Percentiles rank a stretch among this genome's conserved stretches.
Conservation (phyloP, 2,329 filamentous ascomycete genomes). For the Penicillium sp. region DNA sequence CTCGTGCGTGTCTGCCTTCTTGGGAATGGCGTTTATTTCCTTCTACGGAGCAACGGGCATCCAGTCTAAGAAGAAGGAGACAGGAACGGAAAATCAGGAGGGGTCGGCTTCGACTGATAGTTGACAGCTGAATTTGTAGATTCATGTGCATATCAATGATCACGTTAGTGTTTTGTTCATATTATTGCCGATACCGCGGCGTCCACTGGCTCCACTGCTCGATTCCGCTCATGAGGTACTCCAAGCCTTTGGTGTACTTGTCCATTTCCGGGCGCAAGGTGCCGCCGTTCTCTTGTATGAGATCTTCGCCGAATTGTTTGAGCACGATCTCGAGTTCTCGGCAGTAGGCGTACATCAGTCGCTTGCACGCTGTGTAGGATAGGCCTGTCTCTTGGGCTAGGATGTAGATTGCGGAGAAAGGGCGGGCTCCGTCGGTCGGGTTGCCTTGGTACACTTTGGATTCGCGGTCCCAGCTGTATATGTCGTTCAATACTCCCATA, state of each 20-base stretch:
- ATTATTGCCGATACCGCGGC: slow-evolving; percentile 11
- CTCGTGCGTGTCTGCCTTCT: slow-evolving; percentile 64
- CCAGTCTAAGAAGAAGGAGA: slow-evolving; percentile 4
- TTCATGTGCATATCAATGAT: neutral
- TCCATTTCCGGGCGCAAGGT: slow-evolving; percentile 8
- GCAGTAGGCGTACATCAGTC: slow-evolving; percentile 18
- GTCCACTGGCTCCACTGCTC: slow-evolving; percentile 22
- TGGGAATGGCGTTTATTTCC: slow-evolving; percentile 65
- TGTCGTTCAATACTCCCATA: slow-evolving; percentile 18
- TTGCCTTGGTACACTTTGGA: slow-evolving; percentile 14
- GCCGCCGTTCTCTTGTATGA: neutral
- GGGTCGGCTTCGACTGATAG: neutral
- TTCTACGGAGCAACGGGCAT: slow-evolving; percentile 54
- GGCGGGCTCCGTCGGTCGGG: slow-evolving; percentile 12
- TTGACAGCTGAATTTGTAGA: neutral
- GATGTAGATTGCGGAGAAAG: slow-evolving; percentile 18
- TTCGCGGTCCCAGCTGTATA: slow-evolving; percentile 22
- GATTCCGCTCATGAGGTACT: slow-evolving; percentile 20
- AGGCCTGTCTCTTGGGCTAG: slow-evolving; percentile 17
- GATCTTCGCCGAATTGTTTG: slow-evolving; percentile 2
- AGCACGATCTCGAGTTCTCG: slow-evolving; percentile 18
- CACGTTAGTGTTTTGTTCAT: neutral
- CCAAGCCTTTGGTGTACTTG: slow-evolving; percentile 15
- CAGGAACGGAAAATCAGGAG: neutral
- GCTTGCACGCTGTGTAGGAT: slow-evolving; percentile 15